These are phyloP conservation scores for Fusarium sp. DNA, from an alignment of 2,329 filamentous ascomycete genomes.

Conservation along the genomic window DNA sequence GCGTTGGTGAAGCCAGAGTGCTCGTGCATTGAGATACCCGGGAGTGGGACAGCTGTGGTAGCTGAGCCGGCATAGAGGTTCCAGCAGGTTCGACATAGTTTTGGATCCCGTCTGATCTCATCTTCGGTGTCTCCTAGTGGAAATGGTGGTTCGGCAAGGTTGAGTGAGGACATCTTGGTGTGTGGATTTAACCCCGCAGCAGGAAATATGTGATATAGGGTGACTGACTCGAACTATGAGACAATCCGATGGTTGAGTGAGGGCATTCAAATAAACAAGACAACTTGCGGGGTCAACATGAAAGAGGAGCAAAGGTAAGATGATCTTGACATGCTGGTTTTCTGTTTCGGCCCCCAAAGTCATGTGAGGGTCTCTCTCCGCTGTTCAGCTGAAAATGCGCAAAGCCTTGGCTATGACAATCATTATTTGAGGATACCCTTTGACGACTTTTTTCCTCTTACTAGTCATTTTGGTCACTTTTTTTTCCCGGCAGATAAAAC, in stretches of 20 bases:
- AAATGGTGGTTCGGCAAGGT: constrained; percentile 12
- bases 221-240: neutral
- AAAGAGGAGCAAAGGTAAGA: neutral
- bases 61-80: constrained; percentile 34
- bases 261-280: neutral
- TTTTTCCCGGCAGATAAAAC: neutral
- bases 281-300: neutral
- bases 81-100: constrained; percentile 27
- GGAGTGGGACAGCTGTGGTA: constrained; percentile 1
- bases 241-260: neutral
- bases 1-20: constrained; percentile 20
- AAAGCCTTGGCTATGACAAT: neutral
- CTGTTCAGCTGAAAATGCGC: neutral
- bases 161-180: constrained; percentile 24
- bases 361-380: neutral
- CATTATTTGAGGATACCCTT: neutral
- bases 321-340: neutral
- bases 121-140: constrained; percentile 20
- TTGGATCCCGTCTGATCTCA: constrained; percentile 23
- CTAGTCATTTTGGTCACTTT: neutral
- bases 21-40: constrained; percentile 33
- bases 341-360: neutral
- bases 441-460: neutral
- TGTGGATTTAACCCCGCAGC: constrained; percentile 19
- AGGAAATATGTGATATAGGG: neutral